phyloP scores from a whole-genome alignment of 805 yeast genomes.

The Sporopachydermia lactativora region DNA sequence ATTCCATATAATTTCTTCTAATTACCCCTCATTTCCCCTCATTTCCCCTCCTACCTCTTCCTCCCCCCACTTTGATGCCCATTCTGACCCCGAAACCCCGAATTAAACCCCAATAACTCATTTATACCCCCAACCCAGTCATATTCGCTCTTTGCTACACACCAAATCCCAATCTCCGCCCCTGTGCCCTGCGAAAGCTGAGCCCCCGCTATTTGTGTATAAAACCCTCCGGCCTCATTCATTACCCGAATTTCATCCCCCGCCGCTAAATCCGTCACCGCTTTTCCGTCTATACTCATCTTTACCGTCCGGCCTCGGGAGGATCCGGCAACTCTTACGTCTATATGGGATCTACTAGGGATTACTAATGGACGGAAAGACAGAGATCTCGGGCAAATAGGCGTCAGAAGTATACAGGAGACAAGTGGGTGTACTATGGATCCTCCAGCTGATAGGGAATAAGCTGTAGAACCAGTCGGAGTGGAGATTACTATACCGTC shows the following conservation, averaged over 20 bases:
- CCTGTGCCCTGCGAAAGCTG: conserved; percentile 12
- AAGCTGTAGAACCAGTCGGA: conserved; percentile 94
- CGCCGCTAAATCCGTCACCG: conserved; percentile 47
- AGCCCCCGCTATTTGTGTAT: neutral
- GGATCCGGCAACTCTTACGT: conserved; percentile 16
- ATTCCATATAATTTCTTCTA: conserved; percentile 4
- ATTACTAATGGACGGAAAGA: conserved; percentile 81
- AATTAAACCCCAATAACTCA: conserved; percentile 78
- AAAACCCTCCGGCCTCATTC: conserved; percentile 38
- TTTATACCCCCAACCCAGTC: conserved; percentile 92
- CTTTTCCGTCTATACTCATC: conserved; percentile 74
- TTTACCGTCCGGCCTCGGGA: conserved; percentile 32
- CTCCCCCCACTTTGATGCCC: conserved; percentile 2
- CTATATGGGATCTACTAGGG: conserved; percentile 64
- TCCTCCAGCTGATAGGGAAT: conserved; percentile 82
- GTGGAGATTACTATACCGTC: conserved; percentile 81
- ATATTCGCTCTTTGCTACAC: conserved; percentile 67
- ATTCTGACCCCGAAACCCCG: conserved; percentile 48
- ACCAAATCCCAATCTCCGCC: conserved; percentile 57
- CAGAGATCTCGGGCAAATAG: conserved; percentile 82
- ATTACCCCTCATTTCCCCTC: no score
- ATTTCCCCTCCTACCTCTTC: conserved; percentile 1
- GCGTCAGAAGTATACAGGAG: conserved; percentile 69
- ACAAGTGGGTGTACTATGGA: conserved; percentile 85
- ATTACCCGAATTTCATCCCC: conserved; percentile 74